These are phyloP conservation scores for Ascochyta koolunga DNA, from an alignment of 2,329 filamentous ascomycete species.

Conservation along the genomic window DNA sequence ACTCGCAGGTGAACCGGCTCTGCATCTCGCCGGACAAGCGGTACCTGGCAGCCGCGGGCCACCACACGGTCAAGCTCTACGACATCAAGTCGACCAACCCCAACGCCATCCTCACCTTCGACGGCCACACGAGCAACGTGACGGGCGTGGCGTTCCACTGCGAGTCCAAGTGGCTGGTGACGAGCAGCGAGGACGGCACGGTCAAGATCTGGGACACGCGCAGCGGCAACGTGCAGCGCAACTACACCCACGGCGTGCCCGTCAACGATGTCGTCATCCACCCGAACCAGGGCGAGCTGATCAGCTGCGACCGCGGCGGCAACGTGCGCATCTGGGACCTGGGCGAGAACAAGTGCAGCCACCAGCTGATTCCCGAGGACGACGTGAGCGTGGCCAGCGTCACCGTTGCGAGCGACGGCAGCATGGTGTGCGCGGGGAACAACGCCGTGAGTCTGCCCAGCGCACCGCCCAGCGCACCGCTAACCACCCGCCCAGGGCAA, in stretches of 20 bases:
- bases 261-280: constrained; percentile 99
- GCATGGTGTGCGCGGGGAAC: constrained; percentile 90
- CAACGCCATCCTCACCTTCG: constrained; percentile 88
- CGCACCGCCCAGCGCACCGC: too few species aligned
- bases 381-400: constrained; percentile 93
- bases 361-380: constrained; percentile 94
- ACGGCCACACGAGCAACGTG: constrained; percentile 94
- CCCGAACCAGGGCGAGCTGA: constrained; percentile 97
- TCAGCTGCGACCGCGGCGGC: constrained; percentile 91
- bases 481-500: constrained; percentile 69
- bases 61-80: constrained; percentile 93
- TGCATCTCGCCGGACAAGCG: constrained; percentile 99
- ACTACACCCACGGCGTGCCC: constrained; percentile 86
- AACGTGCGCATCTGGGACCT: constrained; percentile 96
- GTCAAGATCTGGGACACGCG: constrained; percentile 98
- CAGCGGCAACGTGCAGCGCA: constrained; percentile 83
- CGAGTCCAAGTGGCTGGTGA: constrained; percentile 99
- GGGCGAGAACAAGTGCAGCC: constrained; percentile 94
- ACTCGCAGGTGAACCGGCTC: constrained; percentile 97
- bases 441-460: constrained; percentile 69
- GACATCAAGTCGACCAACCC: constrained; percentile 99
- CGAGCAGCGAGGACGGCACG: constrained; percentile 92
- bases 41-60: constrained; percentile 81
- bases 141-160: constrained; percentile 98
- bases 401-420: constrained; percentile 93